These are phyloP conservation scores for Sicyos baderoa DNA, from an alignment of 306 rosid species.

Conservation along the genomic window DNA sequence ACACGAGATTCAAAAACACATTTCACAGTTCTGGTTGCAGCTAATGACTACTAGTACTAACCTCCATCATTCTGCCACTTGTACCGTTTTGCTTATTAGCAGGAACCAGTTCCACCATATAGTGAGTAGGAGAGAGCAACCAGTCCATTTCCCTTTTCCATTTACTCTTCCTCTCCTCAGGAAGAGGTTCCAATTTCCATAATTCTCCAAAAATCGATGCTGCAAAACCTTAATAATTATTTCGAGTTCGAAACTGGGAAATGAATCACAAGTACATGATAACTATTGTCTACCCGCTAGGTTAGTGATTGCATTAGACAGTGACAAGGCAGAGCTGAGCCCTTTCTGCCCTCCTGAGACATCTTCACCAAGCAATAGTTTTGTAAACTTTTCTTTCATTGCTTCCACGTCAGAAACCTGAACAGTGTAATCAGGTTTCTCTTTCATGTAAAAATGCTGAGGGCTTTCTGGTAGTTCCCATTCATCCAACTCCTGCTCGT, in stretches of 20 bases:
- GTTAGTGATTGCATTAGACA: constrained; percentile 75
- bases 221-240: constrained; percentile 28
- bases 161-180: constrained; percentile 66
- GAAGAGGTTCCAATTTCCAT: constrained; percentile 89
- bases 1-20: neutral
- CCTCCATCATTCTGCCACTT: constrained; percentile 78
- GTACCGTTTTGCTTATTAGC: constrained; percentile 74
- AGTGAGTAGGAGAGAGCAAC: constrained; percentile 83
- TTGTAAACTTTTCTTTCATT: constrained; percentile 81
- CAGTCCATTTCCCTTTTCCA: constrained; percentile 86
- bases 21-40: neutral
- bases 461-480: constrained; percentile 68
- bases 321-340: constrained; percentile 57
- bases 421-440: constrained; percentile 42
- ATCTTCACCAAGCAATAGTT: constrained; percentile 82
- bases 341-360: constrained; percentile 79
- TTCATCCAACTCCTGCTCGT: constrained; percentile 53
- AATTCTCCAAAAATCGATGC: constrained; percentile 80
- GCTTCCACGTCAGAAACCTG: constrained; percentile 55
- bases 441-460: constrained; percentile 43
- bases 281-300: constrained; percentile 49
- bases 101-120: constrained; percentile 94
- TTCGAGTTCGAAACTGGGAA: neutral
- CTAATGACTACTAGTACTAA: too few species aligned
- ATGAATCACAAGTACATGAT: neutral